Evolutionary conservation across 2,329 filamentous ascomycete genomes (phyloP), one percentile per base, ranked within the genome.

Genomic region (Penicillium oxalicum): DNA sequence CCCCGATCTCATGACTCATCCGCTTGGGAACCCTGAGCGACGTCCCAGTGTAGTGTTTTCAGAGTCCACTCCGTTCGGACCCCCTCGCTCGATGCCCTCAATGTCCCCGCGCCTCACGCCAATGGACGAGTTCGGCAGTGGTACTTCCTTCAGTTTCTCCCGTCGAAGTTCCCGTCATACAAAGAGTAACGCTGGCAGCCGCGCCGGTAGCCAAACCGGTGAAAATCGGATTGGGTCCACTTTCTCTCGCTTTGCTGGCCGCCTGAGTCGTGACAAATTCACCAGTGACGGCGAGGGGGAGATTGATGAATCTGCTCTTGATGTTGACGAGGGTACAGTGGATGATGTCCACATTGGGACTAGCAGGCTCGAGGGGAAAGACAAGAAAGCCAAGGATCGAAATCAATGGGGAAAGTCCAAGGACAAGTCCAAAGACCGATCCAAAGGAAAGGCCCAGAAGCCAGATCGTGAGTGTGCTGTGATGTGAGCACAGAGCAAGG

Each of bases 401-500:
- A 56, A 50, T 26, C 35, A 43, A 13, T 64, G 60, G 42, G 61
- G 59, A 5, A 68, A 65, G 47, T 48, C 48, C 24, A 71, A 64
- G 55, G 40, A 18, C 26, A 43, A 66, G 44, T 61, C 61, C 25
- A 60, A 61, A 41, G 67, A 72, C 48, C 71, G 65, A 44, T 60
- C 61, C 25, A 61, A 62, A 42, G 67, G 71, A 47, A 71, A 64
- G 57, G 61, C 55, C 42, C 60, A 54, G 38, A 65, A 63, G 35
- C 63, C 68, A 7, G 72, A 75, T 37, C 63, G 72, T 42, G 72
- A 75, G 53, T 75, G 72, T 57, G 13, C 34, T 13, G 29, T 55
- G 49, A 56, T 56, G 48, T 56, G 48, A 51, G 40, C 26, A 27
- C 13, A 29, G 12, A 11, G 8, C 12, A 45, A 18, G 41, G 28